Base-by-base conservation (phyloP, 2,329 filamentous ascomycete genomes). In the Myriangium duriaei region DNA sequence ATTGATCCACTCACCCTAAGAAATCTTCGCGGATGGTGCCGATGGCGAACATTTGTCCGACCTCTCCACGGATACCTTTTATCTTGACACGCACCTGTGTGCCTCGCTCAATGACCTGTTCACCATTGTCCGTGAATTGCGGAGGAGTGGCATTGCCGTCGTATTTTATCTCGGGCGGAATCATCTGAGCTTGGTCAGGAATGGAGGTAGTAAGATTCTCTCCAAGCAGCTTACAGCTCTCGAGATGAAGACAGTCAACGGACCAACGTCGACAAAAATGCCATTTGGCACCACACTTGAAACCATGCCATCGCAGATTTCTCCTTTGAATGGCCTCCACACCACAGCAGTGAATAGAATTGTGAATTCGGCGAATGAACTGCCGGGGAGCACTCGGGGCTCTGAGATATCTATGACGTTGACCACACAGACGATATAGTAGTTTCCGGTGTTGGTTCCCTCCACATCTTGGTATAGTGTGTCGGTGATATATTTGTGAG, bases 351-450 rank as follows among this genome's bases (percentile, higher is more conserved):
- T 83, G 59, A 95, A 98, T 52, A 82, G 78, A 33, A 98, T 86
- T 1, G 83, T 93, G 57, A 95, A 98, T 61, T 95, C 85, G 13
- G 91, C 88, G 49, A 92, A 72, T 7, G 87, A 91, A 45, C 81
- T 93, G 6, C 88, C 84, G 3, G 91, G 88, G 40, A 95, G 73
- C 45, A 98, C 88, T 50, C 85, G 80, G 10, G 56, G 55, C 55
- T 94, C 86, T 11, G 85, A 92, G 53, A 96, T 88, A 50, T 95
- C 83, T 53, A 92, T 87, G 34, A 87, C 83, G 60, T 95, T 87
- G 76, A 98, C 88, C 53, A 98, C 92, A 55, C 86, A 91, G 51
- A 98, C 91, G 56, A 98, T 92, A 62, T 91, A 96, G 68, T 93
- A 95, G 58, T 84, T 85, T 42, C 91, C 91, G 3, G 86, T 91